These are phyloP conservation scores for Terfezia boudieri DNA, from an alignment of 495 filamentous ascomycete species.

Conservation along the genomic window DNA sequence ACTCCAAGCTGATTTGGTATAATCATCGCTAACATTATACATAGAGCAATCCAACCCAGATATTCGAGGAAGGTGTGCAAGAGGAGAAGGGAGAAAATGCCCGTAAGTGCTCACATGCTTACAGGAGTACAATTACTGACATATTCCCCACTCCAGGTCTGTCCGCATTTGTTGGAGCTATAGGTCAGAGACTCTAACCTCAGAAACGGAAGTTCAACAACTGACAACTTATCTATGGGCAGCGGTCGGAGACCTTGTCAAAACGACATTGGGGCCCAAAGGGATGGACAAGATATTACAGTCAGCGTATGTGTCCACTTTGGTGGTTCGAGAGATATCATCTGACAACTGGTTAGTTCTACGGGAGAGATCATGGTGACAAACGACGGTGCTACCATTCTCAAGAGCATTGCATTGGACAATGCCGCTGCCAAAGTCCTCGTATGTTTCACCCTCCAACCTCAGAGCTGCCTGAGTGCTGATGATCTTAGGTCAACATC, in stretches of 20 bases:
- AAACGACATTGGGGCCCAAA: conserved; percentile 91
- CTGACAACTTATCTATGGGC: background rate
- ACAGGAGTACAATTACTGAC: conserved; percentile 3
- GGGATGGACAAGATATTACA: conserved; percentile 99
- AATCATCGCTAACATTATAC: background rate
- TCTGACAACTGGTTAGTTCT: conserved; percentile 34
- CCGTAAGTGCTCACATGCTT: conserved; percentile 25
- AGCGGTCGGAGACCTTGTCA: conserved; percentile 87
- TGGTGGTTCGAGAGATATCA: background rate
- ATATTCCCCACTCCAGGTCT: conserved; percentile 24
- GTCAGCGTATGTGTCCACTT: conserved; percentile 46
- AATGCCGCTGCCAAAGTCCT: conserved; percentile 94
- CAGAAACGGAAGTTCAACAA: too few relatives aligned
- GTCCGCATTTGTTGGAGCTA: conserved; percentile 87
- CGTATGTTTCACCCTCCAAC: conserved; percentile 13
- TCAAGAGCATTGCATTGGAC: conserved; percentile 96
- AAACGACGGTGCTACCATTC: conserved; percentile 93
- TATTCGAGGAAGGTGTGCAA: conserved; percentile 90
- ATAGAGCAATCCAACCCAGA: conserved; percentile 65
- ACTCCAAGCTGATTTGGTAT: too few relatives aligned
- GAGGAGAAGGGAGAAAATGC: conserved; percentile 99
- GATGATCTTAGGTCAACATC: conserved; percentile 42
- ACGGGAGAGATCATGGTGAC: conserved; percentile 95
- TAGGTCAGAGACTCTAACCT: conserved; percentile 17
- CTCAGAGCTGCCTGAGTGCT: background rate